These are phyloP conservation scores for Zygosaccharomyces bailii DNA, from an alignment of 805 yeast genomes.

Conservation along the genomic window DNA sequence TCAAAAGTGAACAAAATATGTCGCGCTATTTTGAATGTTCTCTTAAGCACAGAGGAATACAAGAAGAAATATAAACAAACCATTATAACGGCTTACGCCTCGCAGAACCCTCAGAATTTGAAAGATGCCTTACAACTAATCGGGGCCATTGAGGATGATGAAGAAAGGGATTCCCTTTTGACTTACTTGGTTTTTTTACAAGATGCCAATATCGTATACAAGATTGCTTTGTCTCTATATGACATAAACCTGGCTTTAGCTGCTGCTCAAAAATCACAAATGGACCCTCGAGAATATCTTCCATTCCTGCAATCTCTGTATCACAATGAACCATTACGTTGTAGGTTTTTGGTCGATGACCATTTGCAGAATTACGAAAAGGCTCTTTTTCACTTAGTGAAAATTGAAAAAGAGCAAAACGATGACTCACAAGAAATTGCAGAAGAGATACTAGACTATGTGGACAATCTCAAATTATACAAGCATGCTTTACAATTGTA, in stretches of 20 bases:
- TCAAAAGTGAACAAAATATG: slow-evolving; percentile 78
- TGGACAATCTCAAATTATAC: slow-evolving; percentile 66
- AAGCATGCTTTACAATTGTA: slow-evolving; percentile 62
- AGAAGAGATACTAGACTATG: slow-evolving; percentile 64
- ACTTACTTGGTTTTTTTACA: slow-evolving; percentile 86
- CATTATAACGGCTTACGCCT: slow-evolving; percentile 85
- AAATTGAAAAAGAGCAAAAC: slow-evolving; percentile 38
- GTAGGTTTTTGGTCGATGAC: slow-evolving; percentile 75
- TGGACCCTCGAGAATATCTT: slow-evolving; percentile 94
- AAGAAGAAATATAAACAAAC: slow-evolving; percentile 64
- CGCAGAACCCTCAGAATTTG: slow-evolving; percentile 83
- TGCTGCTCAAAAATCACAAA: slow-evolving; percentile 94
- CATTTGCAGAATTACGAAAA: slow-evolving; percentile 61
- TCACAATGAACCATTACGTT: slow-evolving; percentile 60
- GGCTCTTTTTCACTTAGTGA: slow-evolving; percentile 65
- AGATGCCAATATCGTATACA: slow-evolving; percentile 81
- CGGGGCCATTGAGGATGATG: slow-evolving; percentile 46
- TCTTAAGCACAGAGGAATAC: slow-evolving; percentile 47
- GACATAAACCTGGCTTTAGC: slow-evolving; percentile 74
- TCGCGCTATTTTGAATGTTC: slow-evolving; percentile 57
- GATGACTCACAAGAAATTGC: slow-evolving; percentile 32
- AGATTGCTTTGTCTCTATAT: slow-evolving; percentile 75
- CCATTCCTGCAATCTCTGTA: slow-evolving; percentile 85
- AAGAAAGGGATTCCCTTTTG: slow-evolving; percentile 58
- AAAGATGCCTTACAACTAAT: slow-evolving; percentile 68